These are phyloP conservation scores for Alternaria gaisen DNA, from an alignment of 2,329 filamentous ascomycete genomes.

Conservation along the genomic window DNA sequence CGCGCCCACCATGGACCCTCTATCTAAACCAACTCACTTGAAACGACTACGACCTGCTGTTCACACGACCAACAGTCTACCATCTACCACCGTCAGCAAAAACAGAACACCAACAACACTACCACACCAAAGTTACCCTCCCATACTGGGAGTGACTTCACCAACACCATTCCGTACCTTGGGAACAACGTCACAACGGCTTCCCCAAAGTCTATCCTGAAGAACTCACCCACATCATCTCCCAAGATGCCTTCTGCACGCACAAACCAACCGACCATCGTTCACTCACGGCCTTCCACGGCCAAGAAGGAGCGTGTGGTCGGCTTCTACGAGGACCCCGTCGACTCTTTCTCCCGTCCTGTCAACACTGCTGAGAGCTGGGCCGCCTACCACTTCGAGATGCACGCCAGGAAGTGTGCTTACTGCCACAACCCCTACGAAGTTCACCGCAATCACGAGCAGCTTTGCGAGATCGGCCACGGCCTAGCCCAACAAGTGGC, in stretches of 20 bases:
- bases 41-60: conserved; percentile 12
- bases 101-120: conserved; percentile 26
- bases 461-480: conserved; percentile 56
- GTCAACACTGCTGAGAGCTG: conserved; percentile 55
- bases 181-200: conserved; percentile 43
- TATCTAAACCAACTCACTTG: conserved; percentile 23
- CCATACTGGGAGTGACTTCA: conserved; percentile 35
- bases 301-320: conserved; percentile 47
- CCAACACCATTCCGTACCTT: conserved; percentile 36
- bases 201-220: conserved; percentile 43
- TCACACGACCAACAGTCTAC: conserved; percentile 11
- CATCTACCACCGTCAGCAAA: conserved; percentile 13
- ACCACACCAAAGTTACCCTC: conserved; percentile 28
- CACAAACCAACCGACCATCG: conserved; percentile 47
- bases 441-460: conserved; percentile 50
- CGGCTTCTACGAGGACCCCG: conserved; percentile 49
- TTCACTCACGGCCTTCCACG: conserved; percentile 39
- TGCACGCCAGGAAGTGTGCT: conserved; percentile 56
- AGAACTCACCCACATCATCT: conserved; percentile 35
- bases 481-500: conserved; percentile 57
- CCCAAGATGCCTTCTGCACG: conserved; percentile 46
- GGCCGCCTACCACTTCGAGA: conserved; percentile 59
- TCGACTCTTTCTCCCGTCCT: conserved; percentile 53
- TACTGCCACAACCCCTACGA: conserved; percentile 57
- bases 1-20: conserved; percentile 34